These are phyloP conservation scores for Tetraselmis striata DNA, from an alignment of 139 green algal genomes.

Conservation along the genomic window DNA sequence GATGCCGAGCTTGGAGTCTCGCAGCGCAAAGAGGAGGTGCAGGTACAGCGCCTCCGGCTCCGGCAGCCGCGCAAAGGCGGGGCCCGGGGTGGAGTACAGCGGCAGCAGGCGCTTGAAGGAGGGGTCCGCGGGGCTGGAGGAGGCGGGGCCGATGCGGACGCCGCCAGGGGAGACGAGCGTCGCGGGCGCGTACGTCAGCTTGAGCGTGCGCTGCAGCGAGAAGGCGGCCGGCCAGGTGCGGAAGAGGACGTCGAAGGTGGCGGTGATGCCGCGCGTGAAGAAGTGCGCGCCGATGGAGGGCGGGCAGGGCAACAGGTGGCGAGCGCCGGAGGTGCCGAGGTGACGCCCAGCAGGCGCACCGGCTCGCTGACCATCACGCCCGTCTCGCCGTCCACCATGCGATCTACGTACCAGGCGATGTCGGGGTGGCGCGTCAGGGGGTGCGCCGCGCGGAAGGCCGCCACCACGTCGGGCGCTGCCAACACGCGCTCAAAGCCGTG, in stretches of 20 bases:
- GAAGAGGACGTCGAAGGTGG: background rate
- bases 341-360: background rate
- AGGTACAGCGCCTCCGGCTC: background rate
- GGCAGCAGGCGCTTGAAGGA: background rate
- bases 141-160: background rate
- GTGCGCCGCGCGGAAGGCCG: background rate
- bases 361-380: background rate
- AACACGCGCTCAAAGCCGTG: background rate
- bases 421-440: background rate
- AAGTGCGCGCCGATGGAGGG: background rate
- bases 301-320: background rate
- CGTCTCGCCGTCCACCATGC: background rate
- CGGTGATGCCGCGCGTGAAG: background rate
- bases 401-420: background rate
- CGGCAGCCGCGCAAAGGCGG: background rate
- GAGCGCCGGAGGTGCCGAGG: background rate
- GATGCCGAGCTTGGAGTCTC: background rate
- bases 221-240: background rate
- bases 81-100: background rate
- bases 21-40: background rate
- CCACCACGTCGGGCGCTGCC: background rate
- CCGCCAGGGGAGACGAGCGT: background rate
- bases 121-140: background rate
- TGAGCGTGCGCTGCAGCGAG: background rate
- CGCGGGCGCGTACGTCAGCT: background rate